phyloP scores from a whole-genome alignment of 306 rosid species.

The Sophora flavescens region DNA sequence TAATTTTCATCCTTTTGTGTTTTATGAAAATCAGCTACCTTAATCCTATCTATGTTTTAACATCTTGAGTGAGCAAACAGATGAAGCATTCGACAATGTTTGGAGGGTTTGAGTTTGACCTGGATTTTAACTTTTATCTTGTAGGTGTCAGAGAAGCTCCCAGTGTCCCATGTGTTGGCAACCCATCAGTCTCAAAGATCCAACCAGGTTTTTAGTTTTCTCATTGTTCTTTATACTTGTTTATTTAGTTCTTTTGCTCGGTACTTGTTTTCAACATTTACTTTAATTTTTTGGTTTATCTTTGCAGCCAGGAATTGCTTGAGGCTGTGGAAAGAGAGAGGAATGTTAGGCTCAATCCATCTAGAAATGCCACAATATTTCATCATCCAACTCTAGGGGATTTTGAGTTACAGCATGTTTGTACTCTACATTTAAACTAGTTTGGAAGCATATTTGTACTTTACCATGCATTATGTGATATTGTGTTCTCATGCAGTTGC shows the following conservation, averaged over 20 bases:
- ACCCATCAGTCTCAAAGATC: slow-evolving; percentile 91
- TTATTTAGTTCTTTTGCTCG: background rate
- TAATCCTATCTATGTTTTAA: background rate
- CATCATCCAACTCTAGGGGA: slow-evolving; percentile 98
- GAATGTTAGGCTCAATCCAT: slow-evolving; percentile 74
- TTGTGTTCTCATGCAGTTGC: slow-evolving; percentile 67
- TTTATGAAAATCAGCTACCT: slow-evolving; percentile 18
- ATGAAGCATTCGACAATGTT: slow-evolving; percentile 31
- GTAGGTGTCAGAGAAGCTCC: slow-evolving; percentile 98
- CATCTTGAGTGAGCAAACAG: slow-evolving; percentile 2
- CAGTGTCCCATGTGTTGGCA: slow-evolving; percentile 99
- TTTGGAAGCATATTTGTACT: slow-evolving; percentile 40
- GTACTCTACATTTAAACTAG: slow-evolving; percentile 50
- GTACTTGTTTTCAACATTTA: slow-evolving; percentile 30
- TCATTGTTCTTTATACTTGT: slow-evolving; percentile 8
- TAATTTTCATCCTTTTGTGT: background rate
- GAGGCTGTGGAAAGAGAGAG: slow-evolving; percentile 94
- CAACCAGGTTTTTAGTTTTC: slow-evolving; percentile 68
- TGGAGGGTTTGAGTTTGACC: slow-evolving; percentile 14
- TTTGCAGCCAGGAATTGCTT: slow-evolving; percentile 89
- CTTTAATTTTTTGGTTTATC: slow-evolving; percentile 30
- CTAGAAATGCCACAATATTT: slow-evolving; percentile 87
- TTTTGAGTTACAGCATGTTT: slow-evolving; percentile 92
- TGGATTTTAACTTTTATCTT: slow-evolving; percentile 34
- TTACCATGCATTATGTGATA: slow-evolving; percentile 42